These are phyloP conservation scores for Penicillium italicum DNA, from an alignment of 2,329 filamentous ascomycete species.

Conservation along the genomic window DNA sequence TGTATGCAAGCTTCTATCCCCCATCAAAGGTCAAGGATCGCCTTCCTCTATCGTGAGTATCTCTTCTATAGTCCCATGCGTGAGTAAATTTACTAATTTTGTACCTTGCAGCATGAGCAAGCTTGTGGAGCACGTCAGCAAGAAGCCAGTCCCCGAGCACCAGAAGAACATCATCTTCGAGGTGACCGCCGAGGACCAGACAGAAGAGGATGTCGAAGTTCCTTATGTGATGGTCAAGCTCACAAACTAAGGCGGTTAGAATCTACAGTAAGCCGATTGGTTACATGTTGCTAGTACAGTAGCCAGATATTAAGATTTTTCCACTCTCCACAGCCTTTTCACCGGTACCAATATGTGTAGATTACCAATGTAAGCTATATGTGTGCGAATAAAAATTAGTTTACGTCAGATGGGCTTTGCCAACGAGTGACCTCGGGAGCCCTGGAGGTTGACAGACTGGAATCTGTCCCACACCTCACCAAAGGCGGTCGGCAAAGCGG, in stretches of 20 bases:
- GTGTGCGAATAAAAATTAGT: constrained; percentile 7
- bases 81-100: constrained; percentile 25
- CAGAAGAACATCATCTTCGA: constrained; percentile 97
- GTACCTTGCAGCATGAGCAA: constrained; percentile 67
- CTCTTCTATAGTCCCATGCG: background rate
- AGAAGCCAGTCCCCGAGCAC: constrained; percentile 84
- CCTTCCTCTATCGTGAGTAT: constrained; percentile 63
- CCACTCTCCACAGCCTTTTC: background rate
- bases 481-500: no score
- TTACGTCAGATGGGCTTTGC: background rate
- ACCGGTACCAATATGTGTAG: constrained; percentile 1
- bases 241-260: constrained; percentile 32
- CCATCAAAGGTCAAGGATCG: constrained; percentile 79
- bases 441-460: no score
- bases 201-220: constrained; percentile 91
- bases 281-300: constrained; percentile 7
- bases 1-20: constrained; percentile 92
- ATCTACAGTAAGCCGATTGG: background rate
- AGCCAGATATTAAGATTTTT: constrained; percentile 11
- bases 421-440: no score
- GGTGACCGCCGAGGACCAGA: constrained; percentile 83
- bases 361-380: constrained; percentile 3
- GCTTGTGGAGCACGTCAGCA: constrained; percentile 82
- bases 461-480: no score
- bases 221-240: constrained; percentile 92